Evolutionary conservation across 805 yeast genomes (phyloP).

Genomic region (Lipomyces japonicus): DNA sequence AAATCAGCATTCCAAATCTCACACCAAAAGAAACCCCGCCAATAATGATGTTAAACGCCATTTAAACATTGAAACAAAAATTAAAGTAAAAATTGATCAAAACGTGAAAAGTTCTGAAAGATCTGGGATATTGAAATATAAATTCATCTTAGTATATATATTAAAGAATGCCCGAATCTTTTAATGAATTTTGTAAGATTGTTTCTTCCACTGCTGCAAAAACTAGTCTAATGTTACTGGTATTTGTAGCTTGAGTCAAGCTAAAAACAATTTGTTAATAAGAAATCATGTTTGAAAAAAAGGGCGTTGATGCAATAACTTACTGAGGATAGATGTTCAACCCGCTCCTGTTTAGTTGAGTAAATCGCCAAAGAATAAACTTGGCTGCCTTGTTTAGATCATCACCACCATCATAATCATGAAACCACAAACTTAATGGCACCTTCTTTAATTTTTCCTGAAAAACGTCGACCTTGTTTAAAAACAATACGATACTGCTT

Average conservation of each 20-base stretch:
- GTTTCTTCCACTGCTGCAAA: constrained; percentile 82
- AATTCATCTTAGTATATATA: no score
- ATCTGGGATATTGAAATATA: no score
- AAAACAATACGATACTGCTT: constrained; percentile 77
- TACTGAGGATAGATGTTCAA: constrained; percentile 75
- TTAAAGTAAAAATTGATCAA: not conserved
- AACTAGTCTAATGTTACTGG: constrained; percentile 79
- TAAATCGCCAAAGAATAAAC: constrained; percentile 85
- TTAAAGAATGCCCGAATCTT: constrained; percentile 68
- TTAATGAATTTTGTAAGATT: constrained; percentile 67
- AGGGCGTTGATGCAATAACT: constrained; percentile 3
- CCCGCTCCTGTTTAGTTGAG: constrained; percentile 77
- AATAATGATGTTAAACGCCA: no score
- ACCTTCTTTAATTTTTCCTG: constrained; percentile 78
- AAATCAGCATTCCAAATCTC: no score
- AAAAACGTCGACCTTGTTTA: constrained; percentile 86
- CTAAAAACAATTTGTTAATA: constrained; percentile 31
- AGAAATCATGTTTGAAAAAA: not conserved
- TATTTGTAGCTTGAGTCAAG: constrained; percentile 88
- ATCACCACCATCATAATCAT: constrained; percentile 70
- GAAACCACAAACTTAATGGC: constrained; percentile 78
- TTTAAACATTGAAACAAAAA: not conserved
- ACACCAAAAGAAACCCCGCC: no score
- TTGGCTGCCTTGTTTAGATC: constrained; percentile 88
- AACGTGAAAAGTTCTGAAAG: no score